Conservation (phyloP, 768 basidiomycete species). For the Trametes elegans region DNA sequence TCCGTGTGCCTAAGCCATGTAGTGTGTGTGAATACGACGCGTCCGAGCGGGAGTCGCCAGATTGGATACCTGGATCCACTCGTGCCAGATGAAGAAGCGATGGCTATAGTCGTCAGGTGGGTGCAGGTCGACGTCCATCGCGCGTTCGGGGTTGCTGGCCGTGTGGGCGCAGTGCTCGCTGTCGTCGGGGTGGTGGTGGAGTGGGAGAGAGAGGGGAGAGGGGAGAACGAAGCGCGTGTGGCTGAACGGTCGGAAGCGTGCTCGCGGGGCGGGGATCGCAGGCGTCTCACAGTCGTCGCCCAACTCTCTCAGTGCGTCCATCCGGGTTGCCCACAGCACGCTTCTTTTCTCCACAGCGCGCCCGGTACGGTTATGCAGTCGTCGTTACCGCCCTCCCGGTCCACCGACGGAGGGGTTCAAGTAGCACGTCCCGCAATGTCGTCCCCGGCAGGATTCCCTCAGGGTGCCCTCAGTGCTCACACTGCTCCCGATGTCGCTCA, state of each 20-base stretch:
- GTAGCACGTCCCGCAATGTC: slow-evolving; percentile 21
- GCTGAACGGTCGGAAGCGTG: slow-evolving; percentile 8
- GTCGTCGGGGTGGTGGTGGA: slow-evolving; percentile 10
- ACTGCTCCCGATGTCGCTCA: slow-evolving; percentile 15
- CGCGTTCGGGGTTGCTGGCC: not conserved
- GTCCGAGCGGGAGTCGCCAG: not conserved
- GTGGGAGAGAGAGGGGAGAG: not conserved
- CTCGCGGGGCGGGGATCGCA: slow-evolving; percentile 18
- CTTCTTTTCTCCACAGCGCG: slow-evolving; percentile 17
- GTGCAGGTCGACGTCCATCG: slow-evolving; percentile 65
- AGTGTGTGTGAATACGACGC: slow-evolving; percentile 3
- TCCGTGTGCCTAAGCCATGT: slow-evolving; percentile 43
- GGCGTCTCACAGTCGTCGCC: slow-evolving; percentile 17
- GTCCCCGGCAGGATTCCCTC: slow-evolving; percentile 4
- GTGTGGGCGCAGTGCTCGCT: not conserved
- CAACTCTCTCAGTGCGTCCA: slow-evolving; percentile 10
- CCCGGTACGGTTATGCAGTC: slow-evolving; percentile 24
- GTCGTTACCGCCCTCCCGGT: slow-evolving; percentile 10
- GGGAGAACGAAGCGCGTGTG: not conserved
- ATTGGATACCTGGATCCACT: slow-evolving; percentile 71
- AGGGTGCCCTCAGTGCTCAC: slow-evolving; percentile 5
- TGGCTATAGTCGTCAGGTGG: slow-evolving; percentile 81
- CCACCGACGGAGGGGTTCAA: not conserved
- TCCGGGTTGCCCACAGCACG: slow-evolving; percentile 20
- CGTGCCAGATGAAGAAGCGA: slow-evolving; percentile 87